Evolutionary conservation across 768 basidiomycete genomes (phyloP).

Genomic region (Terana coerulea): DNA sequence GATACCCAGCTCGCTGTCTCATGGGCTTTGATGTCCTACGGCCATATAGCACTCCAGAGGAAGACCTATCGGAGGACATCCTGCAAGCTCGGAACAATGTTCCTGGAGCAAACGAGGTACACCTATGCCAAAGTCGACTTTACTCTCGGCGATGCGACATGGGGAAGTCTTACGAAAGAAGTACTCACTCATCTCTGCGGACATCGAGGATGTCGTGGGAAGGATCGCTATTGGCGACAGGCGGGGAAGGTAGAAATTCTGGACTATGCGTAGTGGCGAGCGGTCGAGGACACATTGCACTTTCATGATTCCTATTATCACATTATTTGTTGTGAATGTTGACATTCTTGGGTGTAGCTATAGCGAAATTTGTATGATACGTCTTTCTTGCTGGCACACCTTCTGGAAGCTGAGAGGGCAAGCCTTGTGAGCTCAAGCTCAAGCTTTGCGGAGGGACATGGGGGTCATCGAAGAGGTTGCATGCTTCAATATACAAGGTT

Average conservation of each 20-base stretch:
- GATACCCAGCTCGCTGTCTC: constrained; percentile 29
- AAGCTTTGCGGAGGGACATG: no score
- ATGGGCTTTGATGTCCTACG: constrained; percentile 26
- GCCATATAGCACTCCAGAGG: constrained; percentile 1
- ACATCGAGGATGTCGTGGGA: constrained; percentile 32
- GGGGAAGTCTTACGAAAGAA: constrained; percentile 28
- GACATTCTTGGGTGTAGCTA: no score
- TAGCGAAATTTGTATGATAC: no score
- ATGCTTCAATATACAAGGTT: no score
- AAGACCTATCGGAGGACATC: neutral
- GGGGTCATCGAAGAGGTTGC: no score
- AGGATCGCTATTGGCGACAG: constrained; percentile 30
- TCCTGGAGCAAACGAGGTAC: constrained; percentile 16
- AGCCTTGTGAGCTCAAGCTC: no score
- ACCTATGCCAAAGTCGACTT: constrained; percentile 23
- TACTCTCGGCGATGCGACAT: constrained; percentile 28
- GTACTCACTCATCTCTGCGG: constrained; percentile 26
- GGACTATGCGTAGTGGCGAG: constrained; percentile 26
- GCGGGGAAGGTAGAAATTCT: constrained; percentile 31
- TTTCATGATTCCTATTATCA: no score
- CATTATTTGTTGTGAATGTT: no score
- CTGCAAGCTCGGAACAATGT: neutral
- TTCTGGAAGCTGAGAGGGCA: no score
- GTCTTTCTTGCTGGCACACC: no score
- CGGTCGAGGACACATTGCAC: no score